Base-by-base conservation (phyloP, 495 filamentous ascomycete genomes). In the Aspergillus hancockii region DNA sequence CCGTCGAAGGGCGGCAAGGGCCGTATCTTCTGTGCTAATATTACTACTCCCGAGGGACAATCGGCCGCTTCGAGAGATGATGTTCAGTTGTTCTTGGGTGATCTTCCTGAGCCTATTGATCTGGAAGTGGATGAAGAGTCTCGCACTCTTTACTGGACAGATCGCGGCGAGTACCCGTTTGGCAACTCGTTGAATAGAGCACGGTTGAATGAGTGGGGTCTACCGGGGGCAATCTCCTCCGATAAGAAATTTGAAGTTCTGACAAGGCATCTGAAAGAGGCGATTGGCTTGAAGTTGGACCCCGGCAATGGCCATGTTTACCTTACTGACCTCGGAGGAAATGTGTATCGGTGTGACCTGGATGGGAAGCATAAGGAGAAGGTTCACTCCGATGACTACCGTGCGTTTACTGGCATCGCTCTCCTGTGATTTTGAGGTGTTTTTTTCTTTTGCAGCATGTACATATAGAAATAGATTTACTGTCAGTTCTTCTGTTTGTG, bases 31-130 rank as follows among this genome's bases (percentile, higher is more conserved):
- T 63, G 66, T 31, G 80, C 81, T 3, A 62, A 72, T 31, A 74
- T 83, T 23, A 59, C 66, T 1, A 66, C 68, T 2, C 70, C 72
- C 0, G 34, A 23, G 14, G 63, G 63, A n/a, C 49, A 67, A 40
- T 58, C 63, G 14, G 41, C 63, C 2, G 19, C 21, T 4, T 57
- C 52, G n/a, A 61, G 73, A 14, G 55, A 47, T 2, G 77, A 83
- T 52, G 68, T 79, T 14, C 70, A 78, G 58, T 60, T 66, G 16
- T 32, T 82, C 13, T 64, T 78, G 16, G 54, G 67, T 8, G 59
- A 63, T 1, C 67, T 83, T 14, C 81, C 81, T 5, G 81, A 83
- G 62, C 77, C 78, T 1, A 80, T 83, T 59, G 79, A 84, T 62
- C 65, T 85, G 4, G 75, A 78, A 23, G 52, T 83, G 8, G 76